Evolutionary conservation across 2,329 filamentous ascomycete species (phyloP), one percentile per base, ranked within the genome.

Genomic region (Penicillium vulpinum): DNA sequence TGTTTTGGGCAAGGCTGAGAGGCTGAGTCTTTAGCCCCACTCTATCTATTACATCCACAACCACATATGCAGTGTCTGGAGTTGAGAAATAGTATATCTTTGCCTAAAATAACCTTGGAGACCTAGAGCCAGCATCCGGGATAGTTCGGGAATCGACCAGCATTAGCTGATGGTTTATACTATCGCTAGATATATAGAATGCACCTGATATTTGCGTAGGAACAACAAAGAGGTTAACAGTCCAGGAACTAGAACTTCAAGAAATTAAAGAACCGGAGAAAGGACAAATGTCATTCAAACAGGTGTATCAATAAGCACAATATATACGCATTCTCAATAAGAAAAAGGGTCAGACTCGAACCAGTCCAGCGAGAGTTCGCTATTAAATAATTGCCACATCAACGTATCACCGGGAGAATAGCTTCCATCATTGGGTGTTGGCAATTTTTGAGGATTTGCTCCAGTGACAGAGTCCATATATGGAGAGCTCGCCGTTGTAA

Each of bases 381-480:
- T 66, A 47, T 63, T 66, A 18, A 64, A 66, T 2, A 65, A 41
- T 36, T 66, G 60, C 62, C 62, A 67, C 62, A 66, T 64, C 13
- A 66, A 47, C 7, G 61, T 54, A 39, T 66, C 62, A 13, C 58
- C 53, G 16, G 58, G 50, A 7, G 58, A 33, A 18, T 46, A 48
- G 2, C 26, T 18, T 26, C n/a, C 56, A 45, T 39, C 38, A 11
- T 33, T 51, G 18, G 45, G 22, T 16, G 33, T 31, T 21, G 55
- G 56, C 16, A 36, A 22, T 15, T 53, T 41, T 35, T 50, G 51
- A 6, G 43, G 31, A 21, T 51, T 35, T 16, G 31, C 7, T 26
- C 35, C 22, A 13, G 29, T 3, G 1, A 16, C 4, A 16, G 54
- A 8, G 24, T 52, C 36, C 16, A 21, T 8, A 36, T 48, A 51